These are phyloP conservation scores for Aspergillus persii DNA, from an alignment of 2,329 filamentous ascomycete species.

Conservation along the genomic window DNA sequence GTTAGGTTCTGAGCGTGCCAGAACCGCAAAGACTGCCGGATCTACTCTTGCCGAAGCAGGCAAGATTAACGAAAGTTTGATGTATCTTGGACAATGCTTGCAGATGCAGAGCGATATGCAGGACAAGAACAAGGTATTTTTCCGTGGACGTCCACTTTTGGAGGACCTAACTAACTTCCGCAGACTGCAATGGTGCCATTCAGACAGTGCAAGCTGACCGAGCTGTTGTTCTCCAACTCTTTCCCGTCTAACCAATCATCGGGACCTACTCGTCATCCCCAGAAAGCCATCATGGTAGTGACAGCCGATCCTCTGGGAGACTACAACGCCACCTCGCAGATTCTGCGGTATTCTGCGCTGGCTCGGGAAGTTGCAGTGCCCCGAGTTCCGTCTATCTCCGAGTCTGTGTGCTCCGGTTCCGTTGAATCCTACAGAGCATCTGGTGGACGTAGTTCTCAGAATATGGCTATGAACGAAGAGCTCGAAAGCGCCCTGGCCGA, in stretches of 20 bases:
- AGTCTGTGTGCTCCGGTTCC: conserved; percentile 56
- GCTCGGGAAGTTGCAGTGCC: conserved; percentile 91
- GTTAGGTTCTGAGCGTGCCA: conserved; percentile 76
- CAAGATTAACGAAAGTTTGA: conserved; percentile 97
- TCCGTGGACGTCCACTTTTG: background rate
- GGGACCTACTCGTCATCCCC: conserved; percentile 61
- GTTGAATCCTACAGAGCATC: conserved; percentile 33
- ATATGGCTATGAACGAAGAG: conserved; percentile 55
- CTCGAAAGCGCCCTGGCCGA: conserved; percentile 80
- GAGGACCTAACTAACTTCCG: conserved; percentile 14
- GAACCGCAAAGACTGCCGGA: conserved; percentile 90
- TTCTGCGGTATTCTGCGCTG: conserved; percentile 88
- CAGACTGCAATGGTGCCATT: conserved; percentile 73
- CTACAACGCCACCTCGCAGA: conserved; percentile 95
- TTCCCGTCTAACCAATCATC: conserved; percentile 62
- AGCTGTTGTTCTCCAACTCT: conserved; percentile 83
- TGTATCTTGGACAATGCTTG: conserved; percentile 96
- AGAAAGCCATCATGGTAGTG: conserved; percentile 93
- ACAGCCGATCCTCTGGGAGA: conserved; percentile 91
- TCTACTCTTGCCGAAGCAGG: conserved; percentile 91
- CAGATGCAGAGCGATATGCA: conserved; percentile 87
- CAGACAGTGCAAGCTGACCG: conserved; percentile 80
- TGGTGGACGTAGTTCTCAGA: conserved; percentile 44
- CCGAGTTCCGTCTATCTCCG: conserved; percentile 77
- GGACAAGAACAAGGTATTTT: conserved; percentile 67